Evolutionary conservation across 345 rosid species (phyloP).

Genomic region (Adansonia digitata): DNA sequence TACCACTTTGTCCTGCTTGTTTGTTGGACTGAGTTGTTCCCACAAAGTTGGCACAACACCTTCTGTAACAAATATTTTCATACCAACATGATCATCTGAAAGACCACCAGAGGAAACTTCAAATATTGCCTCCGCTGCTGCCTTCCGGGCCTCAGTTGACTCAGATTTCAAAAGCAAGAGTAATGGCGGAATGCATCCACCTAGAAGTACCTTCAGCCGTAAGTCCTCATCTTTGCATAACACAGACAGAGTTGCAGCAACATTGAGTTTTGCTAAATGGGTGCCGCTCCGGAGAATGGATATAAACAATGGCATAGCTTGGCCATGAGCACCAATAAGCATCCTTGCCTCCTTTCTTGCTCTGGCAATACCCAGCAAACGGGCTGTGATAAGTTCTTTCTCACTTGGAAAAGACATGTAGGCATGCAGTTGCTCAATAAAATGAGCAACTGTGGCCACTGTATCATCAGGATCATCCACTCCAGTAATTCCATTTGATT

Average conservation of each 20-base stretch:
- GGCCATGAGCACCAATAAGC: constrained; percentile 63
- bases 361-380: constrained; percentile 60
- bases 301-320: constrained; percentile 83
- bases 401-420: constrained; percentile 59
- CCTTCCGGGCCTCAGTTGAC: constrained; percentile 57
- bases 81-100: constrained; percentile 75
- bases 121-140: constrained; percentile 72
- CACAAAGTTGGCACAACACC: constrained; percentile 75
- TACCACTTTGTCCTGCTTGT: constrained; percentile 61
- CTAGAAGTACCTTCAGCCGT: constrained; percentile 59
- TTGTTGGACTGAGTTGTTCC: constrained; percentile 58
- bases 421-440: constrained; percentile 73
- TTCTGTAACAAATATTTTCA: constrained; percentile 78
- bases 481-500: constrained; percentile 37
- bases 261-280: constrained; percentile 56
- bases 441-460: constrained; percentile 56
- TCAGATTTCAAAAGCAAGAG: constrained; percentile 73
- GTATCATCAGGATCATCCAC: constrained; percentile 54
- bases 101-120: constrained; percentile 76
- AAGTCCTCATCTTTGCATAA: constrained; percentile 17
- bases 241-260: constrained; percentile 53
- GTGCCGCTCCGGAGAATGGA: constrained; percentile 74
- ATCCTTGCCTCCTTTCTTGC: constrained; percentile 68
- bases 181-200: constrained; percentile 84
- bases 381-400: constrained; percentile 70